phyloP scores from a whole-genome alignment of 1,139 yeast genomes.

The Oligophagozyma castellii region DNA sequence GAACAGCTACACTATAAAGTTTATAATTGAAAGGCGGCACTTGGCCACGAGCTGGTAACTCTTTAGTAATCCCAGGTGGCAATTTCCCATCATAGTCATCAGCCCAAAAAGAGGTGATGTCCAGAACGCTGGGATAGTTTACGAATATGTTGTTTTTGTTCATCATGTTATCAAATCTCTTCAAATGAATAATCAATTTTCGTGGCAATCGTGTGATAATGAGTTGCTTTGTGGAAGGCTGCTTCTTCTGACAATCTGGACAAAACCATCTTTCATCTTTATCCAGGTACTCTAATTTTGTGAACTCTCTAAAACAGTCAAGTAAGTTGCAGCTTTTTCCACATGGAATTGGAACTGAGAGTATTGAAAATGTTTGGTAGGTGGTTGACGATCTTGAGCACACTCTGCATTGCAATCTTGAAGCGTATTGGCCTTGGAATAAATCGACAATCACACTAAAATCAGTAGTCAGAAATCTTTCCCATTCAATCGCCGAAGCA shows the following conservation, averaged over 20 bases:
- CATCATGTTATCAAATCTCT: constrained; percentile 46
- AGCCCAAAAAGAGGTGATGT: constrained; percentile 76
- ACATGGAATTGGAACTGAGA: constrained; percentile 59
- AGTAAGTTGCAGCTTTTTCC: constrained; percentile 26
- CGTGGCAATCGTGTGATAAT: constrained; percentile 62
- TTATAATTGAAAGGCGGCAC: constrained; percentile 66
- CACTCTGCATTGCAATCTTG: constrained; percentile 60
- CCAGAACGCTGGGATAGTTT: constrained; percentile 35
- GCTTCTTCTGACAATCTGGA: constrained; percentile 58
- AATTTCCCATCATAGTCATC: constrained; percentile 26
- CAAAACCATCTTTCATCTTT: constrained; percentile 86
- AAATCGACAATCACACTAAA: constrained; percentile 75
- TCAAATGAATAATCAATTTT: constrained; percentile 60
- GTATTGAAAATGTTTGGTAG: constrained; percentile 65
- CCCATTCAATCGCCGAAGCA: constrained; percentile 94
- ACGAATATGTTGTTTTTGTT: constrained; percentile 27
- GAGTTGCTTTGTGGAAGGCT: constrained; percentile 55
- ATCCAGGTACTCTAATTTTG: constrained; percentile 53
- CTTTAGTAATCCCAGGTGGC: constrained; percentile 26
- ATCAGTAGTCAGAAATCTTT: constrained; percentile 70
- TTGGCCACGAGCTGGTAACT: constrained; percentile 61
- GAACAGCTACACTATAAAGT: constrained; percentile 80
- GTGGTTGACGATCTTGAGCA: constrained; percentile 80
- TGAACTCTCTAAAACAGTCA: constrained; percentile 61
- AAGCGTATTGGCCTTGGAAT: constrained; percentile 83